Conservation (phyloP, 257 asterid species). For the Nicotiana tomentosiformis region DNA sequence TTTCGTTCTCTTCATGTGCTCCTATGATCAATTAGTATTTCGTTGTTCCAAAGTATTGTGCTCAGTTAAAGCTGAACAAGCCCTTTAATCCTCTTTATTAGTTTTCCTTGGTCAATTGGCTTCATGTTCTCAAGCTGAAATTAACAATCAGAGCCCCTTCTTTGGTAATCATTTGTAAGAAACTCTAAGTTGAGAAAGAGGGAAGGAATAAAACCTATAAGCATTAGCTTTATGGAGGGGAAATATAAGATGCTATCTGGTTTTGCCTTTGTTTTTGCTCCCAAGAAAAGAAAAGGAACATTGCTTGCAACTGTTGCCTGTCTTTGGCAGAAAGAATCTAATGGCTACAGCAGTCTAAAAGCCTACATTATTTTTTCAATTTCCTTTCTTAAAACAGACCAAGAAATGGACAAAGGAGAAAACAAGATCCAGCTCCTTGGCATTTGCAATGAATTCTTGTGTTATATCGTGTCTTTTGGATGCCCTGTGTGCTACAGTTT, state of each 20-base stretch:
- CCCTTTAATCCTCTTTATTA: not conserved
- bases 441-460: not conserved
- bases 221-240: not conserved
- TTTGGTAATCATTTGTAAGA: not conserved
- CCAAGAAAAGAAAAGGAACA: constrained; percentile 8
- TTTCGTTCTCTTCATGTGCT: not conserved
- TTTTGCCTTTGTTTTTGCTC: not conserved
- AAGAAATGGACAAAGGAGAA: constrained; percentile 9
- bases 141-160: not conserved
- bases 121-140: not conserved
- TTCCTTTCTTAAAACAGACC: not conserved
- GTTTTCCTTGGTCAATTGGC: not conserved
- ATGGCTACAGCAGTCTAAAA: not conserved
- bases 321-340: not conserved
- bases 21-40: not conserved
- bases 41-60: not conserved
- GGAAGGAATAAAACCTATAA: not conserved
- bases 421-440: not conserved
- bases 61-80: not conserved
- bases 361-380: not conserved
- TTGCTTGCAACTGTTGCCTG: constrained; percentile 2
- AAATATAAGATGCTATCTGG: not conserved
- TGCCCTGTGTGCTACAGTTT: constrained; percentile 4
- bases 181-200: not conserved
- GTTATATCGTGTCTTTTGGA: not conserved